Percentiles rank a stretch among this genome's conserved stretches.
Conservation (phyloP, 768 basidiomycete species). For the Boletus pseudopeckii region DNA sequence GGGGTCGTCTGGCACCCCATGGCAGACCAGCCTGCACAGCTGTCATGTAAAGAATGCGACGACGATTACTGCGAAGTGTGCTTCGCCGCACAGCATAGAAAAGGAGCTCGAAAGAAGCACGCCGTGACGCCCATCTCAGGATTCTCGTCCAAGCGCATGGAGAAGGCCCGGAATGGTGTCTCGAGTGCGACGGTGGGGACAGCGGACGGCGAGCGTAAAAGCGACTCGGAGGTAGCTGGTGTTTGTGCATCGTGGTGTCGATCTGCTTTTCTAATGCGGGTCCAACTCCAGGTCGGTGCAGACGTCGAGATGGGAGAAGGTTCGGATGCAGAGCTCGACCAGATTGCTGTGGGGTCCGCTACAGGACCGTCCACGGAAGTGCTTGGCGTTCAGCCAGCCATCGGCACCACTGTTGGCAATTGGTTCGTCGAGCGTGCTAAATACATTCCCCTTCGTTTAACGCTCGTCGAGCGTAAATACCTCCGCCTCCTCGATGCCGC, state of each 20-base stretch:
- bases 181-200: neutral
- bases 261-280: constrained; percentile 3
- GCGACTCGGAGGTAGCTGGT: constrained; percentile 19
- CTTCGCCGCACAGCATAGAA: constrained; percentile 80
- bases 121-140: constrained; percentile 43
- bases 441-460: constrained; percentile 77
- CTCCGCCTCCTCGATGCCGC: constrained; percentile 85
- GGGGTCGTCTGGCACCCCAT: neutral
- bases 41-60: constrained; percentile 66
- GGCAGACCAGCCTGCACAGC: constrained; percentile 78
- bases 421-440: constrained; percentile 84
- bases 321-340: constrained; percentile 39
- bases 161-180: constrained; percentile 16
- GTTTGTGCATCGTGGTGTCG: neutral
- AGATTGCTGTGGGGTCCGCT: constrained; percentile 30
- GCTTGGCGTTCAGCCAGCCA: constrained; percentile 53
- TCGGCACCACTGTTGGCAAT: constrained; percentile 66
- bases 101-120: constrained; percentile 72
- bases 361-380: constrained; percentile 29
- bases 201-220: constrained; percentile 3
- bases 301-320: constrained; percentile 37
- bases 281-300: constrained; percentile 20
- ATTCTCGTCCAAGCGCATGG: constrained; percentile 4
- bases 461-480: constrained; percentile 73
- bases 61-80: constrained; percentile 84